A percentile compares a stretch with the other conserved stretches of the same genome.
Conservation (phyloP, 73 alveolate genomes). For the Paramecium caudatum region DNA sequence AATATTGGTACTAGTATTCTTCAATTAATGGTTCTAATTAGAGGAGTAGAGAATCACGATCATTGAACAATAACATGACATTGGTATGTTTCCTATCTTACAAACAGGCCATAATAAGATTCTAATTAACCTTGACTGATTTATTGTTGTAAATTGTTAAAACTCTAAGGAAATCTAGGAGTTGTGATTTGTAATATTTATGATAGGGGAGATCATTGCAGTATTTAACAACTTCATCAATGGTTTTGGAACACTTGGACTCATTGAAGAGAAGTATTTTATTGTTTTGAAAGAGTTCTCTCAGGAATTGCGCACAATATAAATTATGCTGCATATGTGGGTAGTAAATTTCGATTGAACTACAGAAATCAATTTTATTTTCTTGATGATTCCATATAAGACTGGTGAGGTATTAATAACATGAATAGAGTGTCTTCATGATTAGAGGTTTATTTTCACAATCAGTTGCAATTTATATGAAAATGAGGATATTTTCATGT, state of each 20-base stretch:
- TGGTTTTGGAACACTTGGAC: not conserved
- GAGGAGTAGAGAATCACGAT: not conserved
- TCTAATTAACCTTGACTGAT: constrained; percentile 1
- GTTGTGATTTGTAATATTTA: constrained; percentile 45
- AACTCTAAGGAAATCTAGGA: constrained; percentile 26
- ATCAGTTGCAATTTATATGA: not conserved
- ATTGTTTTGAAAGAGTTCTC: constrained; percentile 59
- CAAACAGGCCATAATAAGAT: constrained; percentile 4
- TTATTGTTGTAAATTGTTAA: constrained; percentile 31
- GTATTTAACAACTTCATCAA: not conserved
- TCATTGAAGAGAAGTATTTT: constrained; percentile 32
- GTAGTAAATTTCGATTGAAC: not conserved
- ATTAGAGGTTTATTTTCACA: not conserved
- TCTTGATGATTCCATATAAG: constrained; percentile 64
- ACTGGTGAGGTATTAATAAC: constrained; percentile 32
- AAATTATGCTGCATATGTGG: not conserved
- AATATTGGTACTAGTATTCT: not conserved
- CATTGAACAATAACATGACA: not conserved
- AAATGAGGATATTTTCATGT: constrained; percentile 44
- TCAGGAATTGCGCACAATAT: constrained; percentile 3
- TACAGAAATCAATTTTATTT: constrained; percentile 31
- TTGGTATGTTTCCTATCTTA: not conserved
- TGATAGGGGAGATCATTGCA: not conserved
- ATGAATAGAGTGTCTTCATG: not conserved
- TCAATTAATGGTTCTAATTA: constrained; percentile 18